phyloP scores from a whole-genome alignment of 768 basidiomycete genomes.

The Boletus reticulatus region DNA sequence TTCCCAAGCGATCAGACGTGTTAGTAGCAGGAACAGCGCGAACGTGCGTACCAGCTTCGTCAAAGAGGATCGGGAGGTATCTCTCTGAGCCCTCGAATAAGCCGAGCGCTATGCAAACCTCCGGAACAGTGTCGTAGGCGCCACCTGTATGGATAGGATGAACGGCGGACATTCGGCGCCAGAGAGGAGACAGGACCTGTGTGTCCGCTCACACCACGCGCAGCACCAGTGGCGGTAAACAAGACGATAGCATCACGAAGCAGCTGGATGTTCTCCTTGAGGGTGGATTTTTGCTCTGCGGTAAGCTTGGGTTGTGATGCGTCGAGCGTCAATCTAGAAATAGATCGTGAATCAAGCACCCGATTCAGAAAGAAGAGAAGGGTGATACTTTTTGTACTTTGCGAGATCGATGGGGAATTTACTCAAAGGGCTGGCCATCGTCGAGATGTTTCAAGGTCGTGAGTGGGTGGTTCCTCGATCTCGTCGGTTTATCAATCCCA shows the following conservation, averaged over 20 bases:
- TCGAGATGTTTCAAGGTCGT: constrained; percentile 9
- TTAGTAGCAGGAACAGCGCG: not conserved
- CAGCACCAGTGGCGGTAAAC: constrained; percentile 84
- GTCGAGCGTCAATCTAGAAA: constrained; percentile 67
- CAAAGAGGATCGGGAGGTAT: constrained; percentile 70
- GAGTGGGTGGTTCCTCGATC: not conserved
- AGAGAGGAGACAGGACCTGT: constrained; percentile 47
- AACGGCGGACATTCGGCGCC: not conserved
- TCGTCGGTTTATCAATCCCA: constrained; percentile 18
- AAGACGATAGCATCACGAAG: constrained; percentile 83
- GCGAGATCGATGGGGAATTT: constrained; percentile 78
- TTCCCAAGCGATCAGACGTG: not conserved
- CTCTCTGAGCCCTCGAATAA: constrained; percentile 64
- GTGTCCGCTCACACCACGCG: constrained; percentile 84
- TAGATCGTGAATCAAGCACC: not conserved
- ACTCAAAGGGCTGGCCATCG: constrained; percentile 41
- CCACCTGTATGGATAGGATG: constrained; percentile 41
- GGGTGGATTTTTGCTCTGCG: constrained; percentile 53
- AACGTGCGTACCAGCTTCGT: constrained; percentile 69
- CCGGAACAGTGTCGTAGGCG: constrained; percentile 77
- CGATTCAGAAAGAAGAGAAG: not conserved
- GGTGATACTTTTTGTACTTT: constrained; percentile 65
- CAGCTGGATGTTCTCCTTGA: constrained; percentile 73
- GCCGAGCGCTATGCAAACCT: constrained; percentile 75
- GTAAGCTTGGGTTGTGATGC: constrained; percentile 62